Conservation (phyloP, 495 filamentous ascomycete species). For the Aspergillus cavernicola region DNA sequence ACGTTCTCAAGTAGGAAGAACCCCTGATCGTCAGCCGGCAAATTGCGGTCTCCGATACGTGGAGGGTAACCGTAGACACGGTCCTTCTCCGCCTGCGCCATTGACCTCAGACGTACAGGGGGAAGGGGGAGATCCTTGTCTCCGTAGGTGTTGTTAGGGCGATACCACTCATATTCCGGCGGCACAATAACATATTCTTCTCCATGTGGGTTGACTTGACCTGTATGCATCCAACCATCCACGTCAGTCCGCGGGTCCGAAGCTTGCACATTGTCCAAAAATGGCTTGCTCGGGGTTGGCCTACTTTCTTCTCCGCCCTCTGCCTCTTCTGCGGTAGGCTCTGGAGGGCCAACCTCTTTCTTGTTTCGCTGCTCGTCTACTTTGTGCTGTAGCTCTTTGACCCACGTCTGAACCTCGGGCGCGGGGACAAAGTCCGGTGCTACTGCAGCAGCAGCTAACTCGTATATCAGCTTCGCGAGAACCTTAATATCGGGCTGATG, state of each 20-base stretch:
- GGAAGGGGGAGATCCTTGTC: conserved; percentile 29
- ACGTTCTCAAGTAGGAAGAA: conserved; percentile 21
- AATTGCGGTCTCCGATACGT: conserved; percentile 36
- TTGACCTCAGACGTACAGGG: conserved; percentile 28
- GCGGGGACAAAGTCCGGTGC: conserved; percentile 18
- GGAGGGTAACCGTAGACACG: conserved; percentile 38
- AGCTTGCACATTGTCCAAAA: conserved; percentile 15
- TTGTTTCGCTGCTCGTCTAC: conserved; percentile 14
- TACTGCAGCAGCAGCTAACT: conserved; percentile 25
- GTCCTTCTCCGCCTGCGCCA: conserved; percentile 29
- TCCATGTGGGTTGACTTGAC: conserved; percentile 29
- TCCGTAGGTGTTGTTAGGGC: conserved; percentile 28
- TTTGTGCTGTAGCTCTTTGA: conserved; percentile 20
- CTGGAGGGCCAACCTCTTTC: not conserved
- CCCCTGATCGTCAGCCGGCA: conserved; percentile 17
- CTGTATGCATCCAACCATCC: conserved; percentile 36
- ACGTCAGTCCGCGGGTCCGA: conserved; percentile 19
- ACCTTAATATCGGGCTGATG: not conserved
- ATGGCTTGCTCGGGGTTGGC: conserved; percentile 15
- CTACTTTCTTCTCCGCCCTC: conserved; percentile 6
- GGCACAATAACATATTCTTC: conserved; percentile 34
- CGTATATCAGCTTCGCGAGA: conserved; percentile 20
- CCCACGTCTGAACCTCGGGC: conserved; percentile 16
- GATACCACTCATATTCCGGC: conserved; percentile 22
- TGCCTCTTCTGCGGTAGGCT: not conserved